phyloP scores from a whole-genome alignment of 208 protist genomes.

The Phytomonas serpens region DNA sequence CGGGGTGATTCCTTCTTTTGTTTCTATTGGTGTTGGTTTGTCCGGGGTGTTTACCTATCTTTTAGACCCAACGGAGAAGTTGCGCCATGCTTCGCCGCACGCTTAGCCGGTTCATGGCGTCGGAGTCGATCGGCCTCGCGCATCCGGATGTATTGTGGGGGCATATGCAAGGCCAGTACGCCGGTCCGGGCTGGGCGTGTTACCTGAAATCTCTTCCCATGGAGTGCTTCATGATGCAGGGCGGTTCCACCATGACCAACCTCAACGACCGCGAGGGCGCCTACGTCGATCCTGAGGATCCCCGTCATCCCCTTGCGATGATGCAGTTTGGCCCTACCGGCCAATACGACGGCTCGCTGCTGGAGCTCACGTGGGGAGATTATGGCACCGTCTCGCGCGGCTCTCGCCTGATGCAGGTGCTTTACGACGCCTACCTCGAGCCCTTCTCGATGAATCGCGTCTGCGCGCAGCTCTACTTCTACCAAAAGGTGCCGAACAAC shows the following conservation, averaged over 20 bases:
- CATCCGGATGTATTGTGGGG: conserved; percentile 83
- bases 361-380: conserved; percentile 57
- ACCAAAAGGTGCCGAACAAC: conserved; percentile 85
- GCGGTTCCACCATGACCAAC: conserved; percentile 62
- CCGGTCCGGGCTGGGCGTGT: conserved; percentile 68
- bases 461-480: conserved; percentile 78
- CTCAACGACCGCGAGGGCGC: conserved; percentile 74
- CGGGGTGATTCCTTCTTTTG: neutral
- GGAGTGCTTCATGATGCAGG: conserved; percentile 67
- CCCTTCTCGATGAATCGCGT: conserved; percentile 85
- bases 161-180: conserved; percentile 73
- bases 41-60: neutral
- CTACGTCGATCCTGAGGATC: conserved; percentile 75
- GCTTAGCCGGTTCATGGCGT: conserved; percentile 19
- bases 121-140: conserved; percentile 59
- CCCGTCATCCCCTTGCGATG: conserved; percentile 58
- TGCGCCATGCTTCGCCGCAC: conserved; percentile 62
- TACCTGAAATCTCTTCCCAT: conserved; percentile 65
- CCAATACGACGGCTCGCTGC: conserved; percentile 54
- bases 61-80: neutral
- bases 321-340: conserved; percentile 60
- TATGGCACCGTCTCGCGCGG: conserved; percentile 47
- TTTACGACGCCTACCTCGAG: conserved; percentile 87
- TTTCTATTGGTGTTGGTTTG: neutral
- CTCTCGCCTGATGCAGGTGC: conserved; percentile 75